phyloP scores from a whole-genome alignment of 306 rosid genomes.

The Dalbergia oliveri region DNA sequence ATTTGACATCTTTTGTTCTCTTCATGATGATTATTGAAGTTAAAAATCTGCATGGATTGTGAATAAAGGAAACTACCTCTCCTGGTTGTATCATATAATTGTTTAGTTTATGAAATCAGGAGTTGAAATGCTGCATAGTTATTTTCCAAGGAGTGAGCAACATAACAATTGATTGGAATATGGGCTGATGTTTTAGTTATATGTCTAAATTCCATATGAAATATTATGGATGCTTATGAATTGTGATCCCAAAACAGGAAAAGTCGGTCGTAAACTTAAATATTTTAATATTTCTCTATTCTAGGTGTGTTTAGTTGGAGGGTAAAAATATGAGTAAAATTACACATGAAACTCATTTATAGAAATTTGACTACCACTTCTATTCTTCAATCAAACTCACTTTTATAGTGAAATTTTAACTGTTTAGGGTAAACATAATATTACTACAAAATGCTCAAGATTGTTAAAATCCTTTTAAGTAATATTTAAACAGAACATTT shows the following conservation, averaged over 20 bases:
- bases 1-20: not conserved
- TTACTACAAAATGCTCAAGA: too few species aligned
- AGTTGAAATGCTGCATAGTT: conserved; percentile 18
- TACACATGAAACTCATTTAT: too few species aligned
- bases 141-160: not conserved
- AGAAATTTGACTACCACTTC: too few species aligned
- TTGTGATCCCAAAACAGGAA: not conserved
- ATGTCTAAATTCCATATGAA: not conserved
- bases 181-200: not conserved
- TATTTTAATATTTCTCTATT: too few species aligned
- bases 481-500: too few species aligned
- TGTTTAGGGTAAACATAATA: too few species aligned
- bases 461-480: too few species aligned
- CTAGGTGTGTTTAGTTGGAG: too few species aligned
- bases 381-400: too few species aligned
- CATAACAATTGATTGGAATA: not conserved
- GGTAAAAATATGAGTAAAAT: too few species aligned
- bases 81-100: not conserved
- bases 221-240: not conserved
- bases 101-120: not conserved
- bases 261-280: not conserved
- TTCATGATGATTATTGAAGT: not conserved
- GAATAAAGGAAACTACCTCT: not conserved
- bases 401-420: too few species aligned
- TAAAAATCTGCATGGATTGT: not conserved